A percentile compares a stretch with the other conserved stretches of the same genome.
These are phyloP conservation scores for Populus hybrid DNA, from an alignment of 441 rosid genomes.

Conservation along the genomic window DNA sequence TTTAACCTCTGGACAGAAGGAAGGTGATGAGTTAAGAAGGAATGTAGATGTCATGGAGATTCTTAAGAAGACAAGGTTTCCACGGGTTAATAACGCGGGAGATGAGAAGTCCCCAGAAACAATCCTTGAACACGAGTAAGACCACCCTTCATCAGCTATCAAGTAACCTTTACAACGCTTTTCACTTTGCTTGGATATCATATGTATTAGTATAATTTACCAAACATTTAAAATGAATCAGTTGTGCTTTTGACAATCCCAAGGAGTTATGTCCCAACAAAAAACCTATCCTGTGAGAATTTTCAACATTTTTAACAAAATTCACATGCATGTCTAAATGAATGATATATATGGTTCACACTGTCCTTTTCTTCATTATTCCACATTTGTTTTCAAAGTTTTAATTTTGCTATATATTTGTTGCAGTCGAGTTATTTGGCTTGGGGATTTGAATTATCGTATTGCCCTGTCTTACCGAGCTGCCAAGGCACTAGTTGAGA, in stretches of 20 bases:
- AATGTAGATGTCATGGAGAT: conserved; percentile 98
- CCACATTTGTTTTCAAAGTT: neutral
- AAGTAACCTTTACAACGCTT: neutral
- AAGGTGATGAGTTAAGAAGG: conserved; percentile 92
- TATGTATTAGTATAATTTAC: neutral
- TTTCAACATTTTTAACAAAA: neutral
- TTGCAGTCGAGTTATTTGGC: conserved; percentile 90
- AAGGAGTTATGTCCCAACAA: neutral
- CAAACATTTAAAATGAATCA: neutral
- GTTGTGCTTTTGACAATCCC: neutral
- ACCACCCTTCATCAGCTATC: conserved; percentile 10
- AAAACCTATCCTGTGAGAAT: neutral
- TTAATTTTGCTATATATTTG: conserved; percentile 17
- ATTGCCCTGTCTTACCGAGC: conserved; percentile 88
- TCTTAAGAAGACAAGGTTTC: conserved; percentile 89
- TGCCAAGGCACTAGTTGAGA: conserved; percentile 97
- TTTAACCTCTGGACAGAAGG: conserved; percentile 94
- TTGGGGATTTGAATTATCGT: conserved; percentile 93
- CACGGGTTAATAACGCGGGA: conserved; percentile 51
- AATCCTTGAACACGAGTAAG: conserved; percentile 93
- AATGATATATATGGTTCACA: neutral
- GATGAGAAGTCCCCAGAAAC: conserved; percentile 88
- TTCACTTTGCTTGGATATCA: neutral
- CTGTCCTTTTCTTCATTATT: neutral
- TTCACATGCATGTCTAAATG: neutral